Base-by-base conservation (phyloP, 2,329 filamentous ascomycete species). In the Fusarium sp. region DNA sequence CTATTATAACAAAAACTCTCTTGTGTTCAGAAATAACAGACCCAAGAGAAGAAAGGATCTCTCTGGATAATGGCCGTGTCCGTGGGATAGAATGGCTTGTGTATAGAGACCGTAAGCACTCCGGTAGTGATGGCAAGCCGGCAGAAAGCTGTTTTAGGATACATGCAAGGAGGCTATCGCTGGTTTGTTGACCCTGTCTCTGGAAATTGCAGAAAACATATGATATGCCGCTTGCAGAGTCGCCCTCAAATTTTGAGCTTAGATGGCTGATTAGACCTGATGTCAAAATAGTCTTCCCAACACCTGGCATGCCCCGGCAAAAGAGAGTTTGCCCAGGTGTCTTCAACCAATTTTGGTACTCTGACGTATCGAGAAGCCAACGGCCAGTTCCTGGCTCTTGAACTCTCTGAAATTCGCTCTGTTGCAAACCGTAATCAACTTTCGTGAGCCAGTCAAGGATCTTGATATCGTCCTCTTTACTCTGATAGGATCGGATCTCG, bases 81-180 rank as follows among this genome's bases (percentile, higher is more conserved):
- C 16, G 24, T 26, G 2, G 16, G 16, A 44, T 44, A 4, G 41
- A 0, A 20, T 44, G 41, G 7, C 1, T 4, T 44, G 41, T 44
- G 24, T 44, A 26, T 7, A 44, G 41, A 14, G 41, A 44, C 1
- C 24, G 11, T 14, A 44, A 4, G 41, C 11, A 44, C 0, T 26
- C 11, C 7, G 41, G 41, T 5, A 44, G 11, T 0, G 16, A 26
- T 1, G 24, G 24, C 11, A 44, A 20, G 0, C 24, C 11, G 0
- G 24, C 41, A 13, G 41, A 26, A 20, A 44, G 24, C 7, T 44
- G 41, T 20, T 44, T 44, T 0, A 44, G 16, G 5, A 44, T 14
- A 20, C 24, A 26, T 4, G 18, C 7, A 13, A 44, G 41, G 5
- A 44, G 41, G 3, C 41, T 24, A 14, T 44, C 41, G 6, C 5